Percentiles rank a stretch among this genome's conserved stretches.
Conservation (phyloP, 139 green algal species). For the Microglena sp. region DNA sequence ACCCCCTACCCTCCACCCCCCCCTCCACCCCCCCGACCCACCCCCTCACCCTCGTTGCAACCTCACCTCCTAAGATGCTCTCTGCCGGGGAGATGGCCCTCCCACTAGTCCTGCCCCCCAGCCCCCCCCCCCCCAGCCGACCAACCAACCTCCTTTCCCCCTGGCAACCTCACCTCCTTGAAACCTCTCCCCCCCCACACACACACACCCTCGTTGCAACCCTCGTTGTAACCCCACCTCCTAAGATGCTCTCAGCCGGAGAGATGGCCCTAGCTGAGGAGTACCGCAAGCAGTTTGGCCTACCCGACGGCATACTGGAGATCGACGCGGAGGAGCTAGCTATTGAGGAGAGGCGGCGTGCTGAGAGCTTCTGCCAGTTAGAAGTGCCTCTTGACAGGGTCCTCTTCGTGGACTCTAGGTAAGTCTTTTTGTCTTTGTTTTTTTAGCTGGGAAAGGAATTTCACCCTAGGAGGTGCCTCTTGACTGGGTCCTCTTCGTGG, state of each 20-base stretch:
- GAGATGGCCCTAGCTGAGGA: slow-evolving; percentile 35
- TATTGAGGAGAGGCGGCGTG: slow-evolving; percentile 18
- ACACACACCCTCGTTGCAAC: slow-evolving; percentile 19
- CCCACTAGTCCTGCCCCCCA: background rate
- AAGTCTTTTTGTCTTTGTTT: background rate
- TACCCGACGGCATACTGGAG: slow-evolving; percentile 15
- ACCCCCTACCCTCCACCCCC: background rate
- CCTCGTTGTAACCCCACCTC: no score
- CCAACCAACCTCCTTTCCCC: background rate
- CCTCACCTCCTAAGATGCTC: background rate
- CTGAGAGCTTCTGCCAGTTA: slow-evolving; percentile 37
- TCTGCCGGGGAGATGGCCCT: background rate
- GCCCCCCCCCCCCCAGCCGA: background rate
- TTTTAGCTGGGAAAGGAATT: no score
- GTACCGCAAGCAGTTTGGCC: slow-evolving; percentile 33
- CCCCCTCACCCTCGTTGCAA: background rate
- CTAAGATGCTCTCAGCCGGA: slow-evolving; percentile 34
- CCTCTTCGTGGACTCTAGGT: slow-evolving; percentile 17
- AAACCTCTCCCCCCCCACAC: background rate
- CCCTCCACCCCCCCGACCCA: background rate
- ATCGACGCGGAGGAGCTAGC: slow-evolving; percentile 29
- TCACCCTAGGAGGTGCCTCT: background rate
- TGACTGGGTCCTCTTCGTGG: background rate
- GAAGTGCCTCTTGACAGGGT: slow-evolving; percentile 17
- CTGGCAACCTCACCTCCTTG: background rate